Conservation (phyloP, 768 basidiomycete species). For the Russula emetica region DNA sequence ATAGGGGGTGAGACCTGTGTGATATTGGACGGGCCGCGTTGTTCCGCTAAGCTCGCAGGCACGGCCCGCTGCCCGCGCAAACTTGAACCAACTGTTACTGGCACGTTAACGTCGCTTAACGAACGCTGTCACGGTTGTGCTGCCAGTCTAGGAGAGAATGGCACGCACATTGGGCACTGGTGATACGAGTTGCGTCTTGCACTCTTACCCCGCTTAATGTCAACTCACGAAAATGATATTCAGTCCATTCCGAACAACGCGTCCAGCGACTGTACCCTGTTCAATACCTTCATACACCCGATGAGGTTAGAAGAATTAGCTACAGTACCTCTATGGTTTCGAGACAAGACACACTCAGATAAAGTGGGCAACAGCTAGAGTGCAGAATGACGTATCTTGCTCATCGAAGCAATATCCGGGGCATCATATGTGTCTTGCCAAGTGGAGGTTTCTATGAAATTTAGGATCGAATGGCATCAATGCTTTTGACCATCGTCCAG, state of each 20-base stretch:
- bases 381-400: conserved; percentile 57
- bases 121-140: too few relatives aligned
- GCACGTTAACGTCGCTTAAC: too few relatives aligned
- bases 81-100: too few relatives aligned
- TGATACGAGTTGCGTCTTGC: too few relatives aligned
- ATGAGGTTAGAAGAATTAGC: not conserved
- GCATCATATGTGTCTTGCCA: conserved; percentile 85
- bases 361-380: conserved; percentile 48
- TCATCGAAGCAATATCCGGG: conserved; percentile 64
- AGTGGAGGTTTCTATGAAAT: conserved; percentile 58
- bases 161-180: too few relatives aligned
- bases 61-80: too few relatives aligned
- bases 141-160: too few relatives aligned
- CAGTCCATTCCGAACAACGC: conserved; percentile 13
- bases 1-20: too few relatives aligned
- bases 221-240: not conserved
- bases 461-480: conserved; percentile 47
- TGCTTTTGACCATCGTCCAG: conserved; percentile 64
- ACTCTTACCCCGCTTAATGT: too few relatives aligned
- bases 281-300: conserved; percentile 41
- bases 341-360: conserved; percentile 40
- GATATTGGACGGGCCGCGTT: too few relatives aligned
- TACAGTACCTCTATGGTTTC: not conserved
- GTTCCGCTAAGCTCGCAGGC: too few relatives aligned
- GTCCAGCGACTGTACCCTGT: conserved; percentile 32